Evolutionary conservation across 805 yeast species (phyloP).

Genomic region (Candida parachauliodes): DNA sequence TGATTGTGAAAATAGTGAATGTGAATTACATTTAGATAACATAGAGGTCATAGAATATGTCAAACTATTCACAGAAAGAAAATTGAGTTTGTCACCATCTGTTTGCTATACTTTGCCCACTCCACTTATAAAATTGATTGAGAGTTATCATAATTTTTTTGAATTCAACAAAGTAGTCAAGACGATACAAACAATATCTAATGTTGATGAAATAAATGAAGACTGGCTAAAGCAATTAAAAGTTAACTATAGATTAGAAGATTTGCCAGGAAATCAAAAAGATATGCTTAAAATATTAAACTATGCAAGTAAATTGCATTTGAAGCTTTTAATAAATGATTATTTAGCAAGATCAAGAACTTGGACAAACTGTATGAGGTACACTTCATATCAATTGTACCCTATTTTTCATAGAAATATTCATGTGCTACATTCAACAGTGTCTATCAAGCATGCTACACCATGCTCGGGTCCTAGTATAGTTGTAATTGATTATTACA

Average conservation of each 20-base stretch:
- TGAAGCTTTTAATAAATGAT: constrained; percentile 48
- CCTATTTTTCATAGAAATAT: constrained; percentile 69
- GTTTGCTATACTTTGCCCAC: constrained; percentile 72
- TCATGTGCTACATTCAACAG: constrained; percentile 74
- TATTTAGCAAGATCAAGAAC: constrained; percentile 46
- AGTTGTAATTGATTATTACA: constrained; percentile 80
- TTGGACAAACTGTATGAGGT: constrained; percentile 38
- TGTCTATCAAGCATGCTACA: constrained; percentile 77
- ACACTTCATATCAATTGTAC: constrained; percentile 36
- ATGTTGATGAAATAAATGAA: constrained; percentile 24
- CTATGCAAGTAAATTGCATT: constrained; percentile 29
- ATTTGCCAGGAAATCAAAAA: constrained; percentile 34
- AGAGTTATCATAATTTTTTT: constrained; percentile 41
- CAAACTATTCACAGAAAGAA: constrained; percentile 42
- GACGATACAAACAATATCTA: constrained; percentile 16
- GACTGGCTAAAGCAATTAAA: constrained; percentile 24
- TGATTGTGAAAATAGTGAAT: constrained; percentile 11
- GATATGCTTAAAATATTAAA: constrained; percentile 38
- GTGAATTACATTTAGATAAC: constrained; percentile 23
- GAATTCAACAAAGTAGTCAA: constrained; percentile 17
- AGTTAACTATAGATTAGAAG: constrained; percentile 20
- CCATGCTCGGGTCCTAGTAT: constrained; percentile 91
- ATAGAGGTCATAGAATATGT: constrained; percentile 34
- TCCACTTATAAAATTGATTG: constrained; percentile 51
- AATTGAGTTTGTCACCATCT: constrained; percentile 81